Base-by-base conservation (phyloP, 352 stramenopile species). In the Pseudoperonospora humuli region DNA sequence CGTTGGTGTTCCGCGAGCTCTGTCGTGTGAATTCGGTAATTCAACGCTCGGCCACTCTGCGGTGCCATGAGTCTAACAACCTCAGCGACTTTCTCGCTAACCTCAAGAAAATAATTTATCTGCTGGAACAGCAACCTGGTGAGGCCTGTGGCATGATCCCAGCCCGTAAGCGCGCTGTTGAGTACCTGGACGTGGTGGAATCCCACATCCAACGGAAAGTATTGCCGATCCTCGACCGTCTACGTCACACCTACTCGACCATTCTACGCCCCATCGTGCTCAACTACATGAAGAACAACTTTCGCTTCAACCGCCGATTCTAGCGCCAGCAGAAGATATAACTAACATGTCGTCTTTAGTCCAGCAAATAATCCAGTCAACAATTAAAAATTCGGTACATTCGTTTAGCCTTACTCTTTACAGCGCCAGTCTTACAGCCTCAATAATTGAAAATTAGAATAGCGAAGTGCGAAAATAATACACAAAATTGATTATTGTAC, bases 91-190 rank as follows among this genome's bases (percentile, higher is more conserved):
- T 91, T 44, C 58, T 91, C 24, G 63, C 70, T 40, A 91, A 88
- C 63, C 71, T 91, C 50, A 91, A 88, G 61, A 87, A 87, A 54
- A 88, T 91, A 75, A 86, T 88, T 79, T 86, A 86, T 83, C 77
- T 91, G 70, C 61, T 91, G 37, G 75, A 86, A 50, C 79, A 91
- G 61, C 75, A 84, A 36, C 75, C 72, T 20, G 68, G 71, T 32
- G 77, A 91, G 49, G 68, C 77, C 39, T 69, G 63, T 42, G 75
- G 75, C 21, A 85, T 88, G 68, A 88, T 88, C 54, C 70, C 76
- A 28, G 47, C 60, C 9, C 65, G 71, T 17, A 88, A 88, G 54
- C 73, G 76, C 39, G 83, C 71, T 15, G 61, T 88, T 7, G 76
- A 79, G 54, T 88, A 88, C 38, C 51, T 91, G 40, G 70, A 87